Base-by-base conservation (phyloP, 495 filamentous ascomycete genomes). In the Aspergillus saccharolyticus region DNA sequence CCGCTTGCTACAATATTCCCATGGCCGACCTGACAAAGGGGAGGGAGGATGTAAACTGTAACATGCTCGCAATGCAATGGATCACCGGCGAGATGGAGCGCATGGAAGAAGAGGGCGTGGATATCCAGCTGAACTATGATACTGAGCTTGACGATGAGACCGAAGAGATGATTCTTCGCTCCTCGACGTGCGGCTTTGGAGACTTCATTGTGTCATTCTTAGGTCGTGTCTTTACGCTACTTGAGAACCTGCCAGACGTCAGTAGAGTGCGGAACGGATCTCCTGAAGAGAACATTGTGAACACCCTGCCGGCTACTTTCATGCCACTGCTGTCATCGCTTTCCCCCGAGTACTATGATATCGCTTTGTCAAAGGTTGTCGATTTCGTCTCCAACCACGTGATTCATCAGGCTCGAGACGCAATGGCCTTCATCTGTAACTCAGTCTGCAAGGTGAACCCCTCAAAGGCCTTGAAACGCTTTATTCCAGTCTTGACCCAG, bases 371-470 rank as follows among this genome's bases (percentile, higher is more conserved):
- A 49, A 97, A 97, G 73, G 85, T 99, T 53, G 88, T 90, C 2
- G 81, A 90, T 54, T 97, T 97, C 66, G 88, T 97, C n/a, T 85
- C 86, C 19, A 89, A 89, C 60, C 95, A 99, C 76, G 95, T 97
- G 42, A 92, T 97, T 20, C 92, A 99, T 63, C 94, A 97, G 70
- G 93, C 94, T 42, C 80, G 94, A 58, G 94, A 99, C 78, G 94
- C 95, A 17, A 96, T 97, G 90, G 94, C 94, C 2, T 99, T 96
- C 78, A 96, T 97, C 44, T 96, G 91, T 80, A 97, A 96, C 68
- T 87, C 88, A 0, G 76, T 97, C 18, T 95, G 92, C 81, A 97
- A 97, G 72, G 87, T 93, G 61, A 89, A 93, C 62, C 94, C 94
- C 0, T 85, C 90, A 64, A 96, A 96, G 75, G 88, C 91, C 3